Evolutionary conservation across 169 alveolate species (phyloP), one percentile per base, ranked within the genome.

Genomic region (Blepharisma undulans): DNA sequence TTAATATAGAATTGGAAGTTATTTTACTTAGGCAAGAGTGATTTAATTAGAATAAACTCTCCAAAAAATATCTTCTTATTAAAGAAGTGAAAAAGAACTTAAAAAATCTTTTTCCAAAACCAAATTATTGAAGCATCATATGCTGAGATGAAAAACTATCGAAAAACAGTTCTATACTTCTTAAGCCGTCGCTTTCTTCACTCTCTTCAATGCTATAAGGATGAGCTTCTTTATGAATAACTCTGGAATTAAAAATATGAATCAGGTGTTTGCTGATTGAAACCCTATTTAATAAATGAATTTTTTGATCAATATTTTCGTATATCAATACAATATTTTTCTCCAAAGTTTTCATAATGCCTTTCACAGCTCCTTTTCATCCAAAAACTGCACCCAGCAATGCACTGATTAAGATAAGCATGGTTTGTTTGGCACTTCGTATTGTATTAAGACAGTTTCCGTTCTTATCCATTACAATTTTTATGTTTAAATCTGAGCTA

Each of bases 381-480:
- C 89, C 89, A 36, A 59, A 82, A 34, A 82, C 76, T 22, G 89
- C 22, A 18, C 89, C 89, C 10, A 82, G 72, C 22, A 82, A 22
- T 3, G 76, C 76, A 4, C 61, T 19, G 21, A 22, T 78, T 22
- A 82, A 82, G 2, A 60, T 36, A 34, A 82, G 22, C 34, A 82
- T 32, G 5, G 77, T 82, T 82, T 82, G 89, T 82, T 82, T 82
- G 7, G 60, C 14, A 19, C 22, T 32, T 7, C 72, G 32, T 1
- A 3, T 36, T 32, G 89, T 82, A n/a, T 22, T 19, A 16, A 82
- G 18, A 22, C 89, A 72, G 25, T 2, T 10, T 21, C 8, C 29
- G n/a, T 74, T 82, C 21, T 82, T 82, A 5, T 82, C 72, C n/a
- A 82, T 34, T 19, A 22, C 29, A 22, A 82, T 60, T 30, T 34